Base-by-base conservation (phyloP, 1,139 yeast genomes). In the Saccharomycopsis phalli region DNA sequence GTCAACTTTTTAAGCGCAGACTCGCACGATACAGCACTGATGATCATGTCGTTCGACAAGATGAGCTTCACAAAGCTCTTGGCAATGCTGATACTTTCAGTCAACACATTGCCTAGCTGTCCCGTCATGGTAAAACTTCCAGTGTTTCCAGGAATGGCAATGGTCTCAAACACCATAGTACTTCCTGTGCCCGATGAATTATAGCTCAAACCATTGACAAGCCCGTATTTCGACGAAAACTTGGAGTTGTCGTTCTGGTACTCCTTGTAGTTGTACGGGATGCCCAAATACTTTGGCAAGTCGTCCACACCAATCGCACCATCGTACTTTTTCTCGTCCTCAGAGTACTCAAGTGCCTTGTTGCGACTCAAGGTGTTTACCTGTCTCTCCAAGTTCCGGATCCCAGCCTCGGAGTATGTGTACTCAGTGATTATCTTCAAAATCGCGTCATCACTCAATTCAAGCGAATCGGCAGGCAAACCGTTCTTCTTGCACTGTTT, bases 101-200 rank as follows among this genome's bases (percentile, higher is more conserved):
- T 70, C 42, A 86, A 69, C 0, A 86, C 94, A 28, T 77, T 84
- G 14, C 95, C 95, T 34, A 86, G 65, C 49, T 84, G 71, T 28
- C 95, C 95, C 0, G 95, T 86, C 65, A 81, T 71, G 46, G 69
- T 70, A 43, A 82, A 63, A 5, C 41, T 38, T 14, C 23, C 21
- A 58, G 62, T 11, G 28, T 48, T 47, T 2, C 42, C 17, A 2
- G 51, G 47, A 51, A 81, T 73, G 11, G 81, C 76, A 36, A 84
- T 74, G 51, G 88, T 76, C 57, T 87, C 95, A 58, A 87, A 82
- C 18, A 80, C 75, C 40, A 87, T 65, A 1, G 83, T 76, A 1
- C 94, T 81, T 0, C 96, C 96, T 13, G 83, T 76, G 1, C 95
- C 96, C 51, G 83, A 84, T 1, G 88, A 77, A 62, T 82, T 84